A percentile compares a stretch with the other conserved stretches of the same genome.
phyloP scores from a whole-genome alignment of 1,139 yeast species.

The Sugiyamaella japonica region DNA sequence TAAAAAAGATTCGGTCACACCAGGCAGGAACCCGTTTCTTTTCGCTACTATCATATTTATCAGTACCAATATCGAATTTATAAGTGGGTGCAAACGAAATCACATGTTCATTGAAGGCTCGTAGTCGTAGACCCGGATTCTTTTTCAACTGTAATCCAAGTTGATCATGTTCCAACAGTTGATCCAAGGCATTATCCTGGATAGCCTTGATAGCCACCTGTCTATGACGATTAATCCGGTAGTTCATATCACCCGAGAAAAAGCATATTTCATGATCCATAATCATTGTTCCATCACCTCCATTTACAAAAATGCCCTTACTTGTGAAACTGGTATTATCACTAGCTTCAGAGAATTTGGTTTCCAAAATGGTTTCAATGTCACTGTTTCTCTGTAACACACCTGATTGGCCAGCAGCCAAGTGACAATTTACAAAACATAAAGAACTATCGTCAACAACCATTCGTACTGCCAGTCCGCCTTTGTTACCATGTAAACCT shows the following conservation, averaged over 20 bases:
- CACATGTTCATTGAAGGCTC: conserved; percentile 73
- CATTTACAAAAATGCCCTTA: conserved; percentile 47
- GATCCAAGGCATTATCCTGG: conserved; percentile 50
- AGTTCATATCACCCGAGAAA: conserved; percentile 93
- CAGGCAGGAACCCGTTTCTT: conserved; percentile 95
- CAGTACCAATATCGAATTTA: conserved; percentile 83
- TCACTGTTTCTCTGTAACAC: conserved; percentile 83
- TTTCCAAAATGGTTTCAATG: conserved; percentile 65
- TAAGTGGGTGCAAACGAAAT: conserved; percentile 85
- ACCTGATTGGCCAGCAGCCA: conserved; percentile 85
- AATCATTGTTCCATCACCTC: conserved; percentile 51
- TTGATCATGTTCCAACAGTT: conserved; percentile 73
- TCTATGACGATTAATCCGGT: conserved; percentile 68
- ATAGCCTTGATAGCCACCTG: conserved; percentile 64
- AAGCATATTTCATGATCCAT: conserved; percentile 82
- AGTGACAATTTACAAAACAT: conserved; percentile 83
- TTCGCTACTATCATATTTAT: conserved; percentile 78
- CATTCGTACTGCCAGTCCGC: conserved; percentile 86
- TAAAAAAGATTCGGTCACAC: conserved; percentile 85
- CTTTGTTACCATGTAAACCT: conserved; percentile 94
- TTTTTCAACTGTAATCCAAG: conserved; percentile 66
- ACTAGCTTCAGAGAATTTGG: conserved; percentile 52
- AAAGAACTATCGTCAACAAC: conserved; percentile 70
- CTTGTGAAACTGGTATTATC: conserved; percentile 43
- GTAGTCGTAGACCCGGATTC: conserved; percentile 61